Conservation (phyloP, 2,329 filamentous ascomycete species). For the Immersiporthe knoxdaviesiana region DNA sequence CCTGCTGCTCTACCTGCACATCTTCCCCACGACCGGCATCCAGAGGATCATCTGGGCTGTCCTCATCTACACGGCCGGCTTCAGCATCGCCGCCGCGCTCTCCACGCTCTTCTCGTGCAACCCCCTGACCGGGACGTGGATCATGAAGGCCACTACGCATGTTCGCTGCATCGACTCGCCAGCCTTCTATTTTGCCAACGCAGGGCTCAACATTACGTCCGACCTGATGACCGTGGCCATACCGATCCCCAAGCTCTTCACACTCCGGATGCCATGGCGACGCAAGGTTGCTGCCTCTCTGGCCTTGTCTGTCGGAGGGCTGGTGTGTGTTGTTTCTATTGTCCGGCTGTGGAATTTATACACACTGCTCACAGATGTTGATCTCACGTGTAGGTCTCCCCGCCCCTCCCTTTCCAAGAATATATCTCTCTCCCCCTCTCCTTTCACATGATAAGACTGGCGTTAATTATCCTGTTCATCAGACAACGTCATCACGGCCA, state of each 20-base stretch:
- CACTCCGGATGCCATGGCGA: conserved; percentile 3
- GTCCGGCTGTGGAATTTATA: not conserved
- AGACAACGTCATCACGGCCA: not conserved
- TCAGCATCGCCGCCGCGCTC: not conserved
- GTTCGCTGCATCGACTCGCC: not conserved
- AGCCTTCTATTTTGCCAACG: conserved; percentile 7
- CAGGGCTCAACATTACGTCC: not conserved
- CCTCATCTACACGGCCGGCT: not conserved
- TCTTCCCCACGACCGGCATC: not conserved
- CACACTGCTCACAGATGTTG: not conserved
- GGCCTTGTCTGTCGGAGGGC: not conserved
- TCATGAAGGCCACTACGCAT: not conserved
- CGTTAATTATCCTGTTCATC: not conserved
- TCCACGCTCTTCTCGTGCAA: not conserved
- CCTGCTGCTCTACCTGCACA: not conserved
- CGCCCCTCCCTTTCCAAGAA: no score
- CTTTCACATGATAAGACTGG: not conserved
- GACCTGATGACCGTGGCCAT: conserved; percentile 9
- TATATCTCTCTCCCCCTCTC: no score
- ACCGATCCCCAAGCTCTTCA: conserved; percentile 1
- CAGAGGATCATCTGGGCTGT: conserved; percentile 1
- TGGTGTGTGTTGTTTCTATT: not conserved
- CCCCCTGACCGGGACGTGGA: not conserved
- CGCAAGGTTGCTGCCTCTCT: not conserved
- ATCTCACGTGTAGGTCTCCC: not conserved